phyloP scores from a whole-genome alignment of 2,329 filamentous ascomycete species.

The Colletotrichum agaves region DNA sequence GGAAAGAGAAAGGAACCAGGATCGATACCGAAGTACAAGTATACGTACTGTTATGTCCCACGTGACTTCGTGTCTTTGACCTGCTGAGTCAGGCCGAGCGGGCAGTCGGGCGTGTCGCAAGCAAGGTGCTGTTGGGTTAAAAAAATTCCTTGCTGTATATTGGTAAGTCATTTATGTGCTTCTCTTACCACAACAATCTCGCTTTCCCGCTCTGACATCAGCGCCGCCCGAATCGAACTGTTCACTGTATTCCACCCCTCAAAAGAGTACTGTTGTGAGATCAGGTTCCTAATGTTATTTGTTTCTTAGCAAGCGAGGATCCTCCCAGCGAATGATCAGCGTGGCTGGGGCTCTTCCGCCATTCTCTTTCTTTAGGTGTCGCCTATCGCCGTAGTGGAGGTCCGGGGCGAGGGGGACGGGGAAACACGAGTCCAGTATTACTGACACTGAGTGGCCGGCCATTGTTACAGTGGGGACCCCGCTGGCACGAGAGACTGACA shows the following conservation, averaged over 20 bases:
- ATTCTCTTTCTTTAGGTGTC: slow-evolving; percentile 18
- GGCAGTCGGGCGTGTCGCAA: slow-evolving; percentile 25
- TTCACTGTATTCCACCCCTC: no score
- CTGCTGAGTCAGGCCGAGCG: slow-evolving; percentile 36
- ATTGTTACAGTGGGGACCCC: slow-evolving; percentile 27
- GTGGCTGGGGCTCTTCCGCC: slow-evolving; percentile 6
- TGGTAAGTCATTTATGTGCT: background rate
- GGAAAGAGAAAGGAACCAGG: background rate
- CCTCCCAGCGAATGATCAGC: background rate
- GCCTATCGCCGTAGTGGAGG: background rate
- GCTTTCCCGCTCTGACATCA: background rate
- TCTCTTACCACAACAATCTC: background rate
- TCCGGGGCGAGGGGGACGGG: background rate
- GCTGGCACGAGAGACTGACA: slow-evolving; percentile 9
- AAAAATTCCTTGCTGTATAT: background rate
- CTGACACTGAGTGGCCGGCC: no score
- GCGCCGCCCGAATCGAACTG: background rate
- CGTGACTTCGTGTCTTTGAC: slow-evolving; percentile 37
- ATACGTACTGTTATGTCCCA: background rate
- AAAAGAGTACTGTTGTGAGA: no score
- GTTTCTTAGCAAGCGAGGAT: no score
- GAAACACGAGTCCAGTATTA: no score
- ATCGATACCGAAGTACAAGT: background rate
- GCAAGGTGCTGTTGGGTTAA: background rate
- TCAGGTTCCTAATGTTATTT: no score